Evolutionary conservation across 441 rosid species (phyloP).

Genomic region (Cnidoscolus chayamansa): DNA sequence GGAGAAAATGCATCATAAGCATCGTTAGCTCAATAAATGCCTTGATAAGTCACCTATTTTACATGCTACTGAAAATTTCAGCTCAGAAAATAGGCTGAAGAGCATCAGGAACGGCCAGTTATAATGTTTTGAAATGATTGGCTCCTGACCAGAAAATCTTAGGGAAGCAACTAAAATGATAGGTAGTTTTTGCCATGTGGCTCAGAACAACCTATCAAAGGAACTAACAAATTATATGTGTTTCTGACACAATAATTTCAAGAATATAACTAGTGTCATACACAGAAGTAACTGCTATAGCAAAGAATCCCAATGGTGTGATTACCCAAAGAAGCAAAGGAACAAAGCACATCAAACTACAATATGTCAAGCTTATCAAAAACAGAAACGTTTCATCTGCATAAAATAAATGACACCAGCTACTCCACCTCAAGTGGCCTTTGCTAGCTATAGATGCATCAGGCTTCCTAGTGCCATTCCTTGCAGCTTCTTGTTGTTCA

Average conservation of each 20-base stretch:
- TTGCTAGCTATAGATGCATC: conserved; percentile 72
- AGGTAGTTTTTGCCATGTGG: not conserved
- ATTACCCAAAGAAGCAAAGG: conserved; percentile 5
- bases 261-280: not conserved
- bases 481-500: conserved; percentile 70
- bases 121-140: not conserved
- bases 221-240: conserved; percentile 4
- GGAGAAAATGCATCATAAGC: conserved; percentile 14
- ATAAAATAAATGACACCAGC: conserved; percentile 12
- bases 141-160: conserved; percentile 4
- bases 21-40: not conserved
- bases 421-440: conserved; percentile 70
- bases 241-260: not conserved
- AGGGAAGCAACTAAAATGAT: not conserved
- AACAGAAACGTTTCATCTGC: not conserved
- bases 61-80: not conserved
- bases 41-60: conserved; percentile 7
- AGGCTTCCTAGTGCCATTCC: conserved; percentile 62
- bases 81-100: conserved; percentile 3
- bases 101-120: conserved; percentile 2
- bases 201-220: not conserved
- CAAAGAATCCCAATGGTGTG: conserved; percentile 25
- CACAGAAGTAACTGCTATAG: conserved; percentile 12
- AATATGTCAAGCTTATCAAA: not conserved
- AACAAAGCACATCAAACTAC: not conserved